A percentile compares a stretch with the other conserved stretches of the same genome.
These are phyloP conservation scores for Westerdykella ornata DNA, from an alignment of 2,329 filamentous ascomycete genomes.

Conservation along the genomic window DNA sequence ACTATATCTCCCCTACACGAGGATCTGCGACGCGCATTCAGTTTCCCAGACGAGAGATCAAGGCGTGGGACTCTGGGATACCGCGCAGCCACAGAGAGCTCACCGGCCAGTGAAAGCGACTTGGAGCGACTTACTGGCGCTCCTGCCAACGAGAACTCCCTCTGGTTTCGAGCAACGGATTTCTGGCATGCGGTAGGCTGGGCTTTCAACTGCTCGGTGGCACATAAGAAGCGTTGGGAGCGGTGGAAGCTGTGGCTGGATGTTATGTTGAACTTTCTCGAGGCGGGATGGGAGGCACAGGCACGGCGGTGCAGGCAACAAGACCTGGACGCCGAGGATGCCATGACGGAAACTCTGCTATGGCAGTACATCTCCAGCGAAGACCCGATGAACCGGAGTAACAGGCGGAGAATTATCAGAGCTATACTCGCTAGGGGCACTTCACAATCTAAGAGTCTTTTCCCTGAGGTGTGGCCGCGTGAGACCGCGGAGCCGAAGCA, in stretches of 20 bases:
- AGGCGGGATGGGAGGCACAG: slow-evolving; percentile 61
- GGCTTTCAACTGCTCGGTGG: slow-evolving; percentile 82
- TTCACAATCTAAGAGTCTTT: slow-evolving; percentile 48
- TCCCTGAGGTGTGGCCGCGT: slow-evolving; percentile 60
- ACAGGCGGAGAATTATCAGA: slow-evolving; percentile 51
- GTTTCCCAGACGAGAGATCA: slow-evolving; percentile 46
- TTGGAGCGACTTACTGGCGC: slow-evolving; percentile 40
- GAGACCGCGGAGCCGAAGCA: slow-evolving; percentile 51
- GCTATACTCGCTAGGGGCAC: slow-evolving; percentile 62
- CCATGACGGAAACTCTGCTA: slow-evolving; percentile 53
- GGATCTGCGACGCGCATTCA: slow-evolving; percentile 65
- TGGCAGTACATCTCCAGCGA: slow-evolving; percentile 51
- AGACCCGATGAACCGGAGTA: slow-evolving; percentile 32
- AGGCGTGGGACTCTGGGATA: slow-evolving; percentile 17
- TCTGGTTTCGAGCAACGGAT: slow-evolving; percentile 73
- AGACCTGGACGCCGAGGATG: slow-evolving; percentile 9
- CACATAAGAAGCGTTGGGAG: slow-evolving; percentile 67
- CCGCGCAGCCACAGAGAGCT: slow-evolving; percentile 18
- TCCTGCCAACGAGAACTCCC: slow-evolving; percentile 54
- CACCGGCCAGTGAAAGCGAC: slow-evolving; percentile 28
- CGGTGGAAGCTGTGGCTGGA: slow-evolving; percentile 76
- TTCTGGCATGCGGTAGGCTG: slow-evolving; percentile 88
- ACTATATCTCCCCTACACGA: slow-evolving; percentile 62
- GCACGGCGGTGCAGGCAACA: slow-evolving; percentile 26
- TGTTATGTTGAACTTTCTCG: slow-evolving; percentile 70